These are phyloP conservation scores for Cryptococcus jaspeensis DNA, from an alignment of 1,284 basidiomycete genomes.

Conservation along the genomic window DNA sequence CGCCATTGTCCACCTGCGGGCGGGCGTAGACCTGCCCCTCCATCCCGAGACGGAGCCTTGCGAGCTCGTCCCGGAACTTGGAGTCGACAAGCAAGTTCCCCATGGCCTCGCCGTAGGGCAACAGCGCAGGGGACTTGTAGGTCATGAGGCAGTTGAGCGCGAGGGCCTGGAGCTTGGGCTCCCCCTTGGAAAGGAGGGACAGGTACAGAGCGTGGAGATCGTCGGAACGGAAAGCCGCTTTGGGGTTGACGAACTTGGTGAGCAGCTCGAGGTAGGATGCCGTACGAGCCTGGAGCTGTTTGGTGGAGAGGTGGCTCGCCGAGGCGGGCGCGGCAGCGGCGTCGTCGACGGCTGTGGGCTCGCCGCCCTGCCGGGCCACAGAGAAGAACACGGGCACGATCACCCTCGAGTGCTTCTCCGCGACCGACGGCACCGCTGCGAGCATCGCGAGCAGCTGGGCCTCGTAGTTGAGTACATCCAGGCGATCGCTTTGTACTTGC, in stretches of 20 bases:
- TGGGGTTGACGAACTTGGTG: constrained; percentile 86
- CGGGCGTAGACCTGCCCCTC: constrained; percentile 59
- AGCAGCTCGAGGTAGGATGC: constrained; percentile 79
- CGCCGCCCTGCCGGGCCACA: constrained; percentile 24
- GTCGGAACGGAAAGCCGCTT: constrained; percentile 71
- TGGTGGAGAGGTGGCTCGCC: constrained; percentile 41
- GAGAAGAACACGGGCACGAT: constrained; percentile 74
- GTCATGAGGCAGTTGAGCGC: constrained; percentile 79
- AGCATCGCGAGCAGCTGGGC: constrained; percentile 71
- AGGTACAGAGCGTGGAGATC: constrained; percentile 69
- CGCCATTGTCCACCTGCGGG: constrained; percentile 64
- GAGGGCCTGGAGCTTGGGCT: constrained; percentile 71
- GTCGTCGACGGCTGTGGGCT: constrained; percentile 2
- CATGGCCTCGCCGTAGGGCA: constrained; percentile 67
- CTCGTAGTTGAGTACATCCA: constrained; percentile 75
- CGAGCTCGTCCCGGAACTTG: constrained; percentile 84
- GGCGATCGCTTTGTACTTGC: constrained; percentile 63
- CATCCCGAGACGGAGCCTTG: constrained; percentile 63
- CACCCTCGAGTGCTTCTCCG: constrained; percentile 79
- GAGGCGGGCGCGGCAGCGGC: constrained; percentile 12
- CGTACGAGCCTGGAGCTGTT: constrained; percentile 55
- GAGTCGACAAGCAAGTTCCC: constrained; percentile 76
- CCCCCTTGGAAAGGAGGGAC: constrained; percentile 79
- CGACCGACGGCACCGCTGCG: constrained; percentile 64
- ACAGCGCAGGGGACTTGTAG: constrained; percentile 72